These are phyloP conservation scores for Candida krabiensis DNA, from an alignment of 805 yeast genomes.

Conservation along the genomic window DNA sequence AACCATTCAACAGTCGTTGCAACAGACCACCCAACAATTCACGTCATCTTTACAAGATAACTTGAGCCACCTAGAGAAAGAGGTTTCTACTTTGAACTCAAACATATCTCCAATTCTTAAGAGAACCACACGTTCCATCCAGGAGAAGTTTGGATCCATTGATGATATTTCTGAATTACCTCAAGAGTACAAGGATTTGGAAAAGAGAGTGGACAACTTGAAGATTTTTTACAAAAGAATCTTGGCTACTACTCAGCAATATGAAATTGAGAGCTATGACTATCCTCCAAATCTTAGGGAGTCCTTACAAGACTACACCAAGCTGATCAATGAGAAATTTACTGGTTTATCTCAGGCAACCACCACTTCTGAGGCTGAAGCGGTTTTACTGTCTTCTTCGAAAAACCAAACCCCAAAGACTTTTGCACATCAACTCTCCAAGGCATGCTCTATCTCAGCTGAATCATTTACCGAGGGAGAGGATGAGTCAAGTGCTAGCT, in stretches of 20 bases:
- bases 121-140: constrained; percentile 58
- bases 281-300: constrained; percentile 80
- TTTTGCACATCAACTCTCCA: constrained; percentile 67
- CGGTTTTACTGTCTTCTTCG: constrained; percentile 41
- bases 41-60: constrained; percentile 33
- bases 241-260: constrained; percentile 56
- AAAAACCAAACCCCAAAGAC: constrained; percentile 58
- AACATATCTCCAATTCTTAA: constrained; percentile 54
- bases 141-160: constrained; percentile 62
- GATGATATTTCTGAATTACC: constrained; percentile 75
- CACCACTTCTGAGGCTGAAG: constrained; percentile 66
- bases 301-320: constrained; percentile 60
- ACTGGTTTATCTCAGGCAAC: constrained; percentile 62
- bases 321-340: constrained; percentile 54
- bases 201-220: constrained; percentile 63
- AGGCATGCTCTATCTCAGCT: constrained; percentile 51
- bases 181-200: constrained; percentile 66
- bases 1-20: constrained; percentile 30
- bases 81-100: constrained; percentile 34
- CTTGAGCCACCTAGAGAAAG: constrained; percentile 32
- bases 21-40: constrained; percentile 36
- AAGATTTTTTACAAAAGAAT: constrained; percentile 57
- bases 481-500: constrained; percentile 42
- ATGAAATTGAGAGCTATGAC: constrained; percentile 74
- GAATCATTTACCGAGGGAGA: constrained; percentile 38